Conservation (phyloP, 495 filamentous ascomycete genomes). For the Aspergillus haitiensis region DNA sequence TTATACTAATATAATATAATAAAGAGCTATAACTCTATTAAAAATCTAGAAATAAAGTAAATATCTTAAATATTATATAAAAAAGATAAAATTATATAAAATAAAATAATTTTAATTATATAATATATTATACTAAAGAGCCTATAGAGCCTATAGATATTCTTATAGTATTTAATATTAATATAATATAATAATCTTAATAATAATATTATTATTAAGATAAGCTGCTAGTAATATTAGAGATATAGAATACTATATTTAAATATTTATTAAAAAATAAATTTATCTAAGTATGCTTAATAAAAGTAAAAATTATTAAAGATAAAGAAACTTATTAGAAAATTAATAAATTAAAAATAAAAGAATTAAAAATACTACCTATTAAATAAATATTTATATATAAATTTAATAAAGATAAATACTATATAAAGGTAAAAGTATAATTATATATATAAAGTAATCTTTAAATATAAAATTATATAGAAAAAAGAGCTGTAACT, state of each 20-base stretch:
- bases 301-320: not conserved
- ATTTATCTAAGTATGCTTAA: not conserved
- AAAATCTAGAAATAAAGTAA: no score
- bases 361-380: not conserved
- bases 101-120: no score
- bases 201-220: not conserved
- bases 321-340: not conserved
- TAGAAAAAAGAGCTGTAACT: no score
- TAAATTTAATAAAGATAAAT: no score
- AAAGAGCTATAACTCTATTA: no score
- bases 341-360: not conserved
- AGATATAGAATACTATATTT: no score
- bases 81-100: no score
- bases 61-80: no score
- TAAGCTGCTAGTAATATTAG: not conserved
- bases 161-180: not conserved
- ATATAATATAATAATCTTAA: not conserved
- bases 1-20: no score
- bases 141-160: not conserved
- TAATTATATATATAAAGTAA: not conserved
- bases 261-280: not conserved
- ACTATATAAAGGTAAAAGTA: no score
- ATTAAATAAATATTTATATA: no score
- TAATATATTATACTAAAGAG: no score
- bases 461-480: not conserved